Evolutionary conservation across 192 early-diverging fungal genomes (phyloP).

Genomic region (Phycomyces blakesleeanus): DNA sequence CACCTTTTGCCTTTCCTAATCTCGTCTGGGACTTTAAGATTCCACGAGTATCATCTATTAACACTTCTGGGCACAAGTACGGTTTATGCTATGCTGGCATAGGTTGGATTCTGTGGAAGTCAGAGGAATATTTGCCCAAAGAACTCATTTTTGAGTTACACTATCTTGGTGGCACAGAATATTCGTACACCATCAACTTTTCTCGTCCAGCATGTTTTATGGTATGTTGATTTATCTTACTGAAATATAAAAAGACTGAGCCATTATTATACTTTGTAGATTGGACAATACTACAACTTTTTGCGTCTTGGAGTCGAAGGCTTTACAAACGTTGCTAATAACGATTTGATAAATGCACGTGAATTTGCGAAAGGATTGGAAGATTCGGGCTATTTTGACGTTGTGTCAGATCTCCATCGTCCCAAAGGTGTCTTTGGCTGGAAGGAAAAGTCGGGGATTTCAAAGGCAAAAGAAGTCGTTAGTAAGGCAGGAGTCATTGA

Average conservation of each 20-base stretch:
- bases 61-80: slow-evolving; percentile 71
- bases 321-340: slow-evolving; percentile 57
- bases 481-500: slow-evolving; percentile 18
- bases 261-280: slow-evolving; percentile 15
- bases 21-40: slow-evolving; percentile 63
- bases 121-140: slow-evolving; percentile 50
- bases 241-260: neutral
- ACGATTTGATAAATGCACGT: slow-evolving; percentile 53
- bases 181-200: slow-evolving; percentile 77
- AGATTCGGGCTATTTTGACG: slow-evolving; percentile 52
- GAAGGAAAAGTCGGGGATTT: neutral
- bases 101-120: slow-evolving; percentile 67
- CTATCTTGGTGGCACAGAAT: slow-evolving; percentile 59
- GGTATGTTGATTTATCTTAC: slow-evolving; percentile 11
- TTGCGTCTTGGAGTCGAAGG: slow-evolving; percentile 64
- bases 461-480: neutral
- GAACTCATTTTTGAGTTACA: slow-evolving; percentile 64
- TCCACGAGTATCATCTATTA: slow-evolving; percentile 59
- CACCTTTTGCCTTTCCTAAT: slow-evolving; percentile 66
- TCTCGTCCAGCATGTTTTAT: slow-evolving; percentile 68
- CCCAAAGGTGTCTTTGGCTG: slow-evolving; percentile 44
- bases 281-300: slow-evolving; percentile 80
- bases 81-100: slow-evolving; percentile 66
- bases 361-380: slow-evolving; percentile 53
- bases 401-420: slow-evolving; percentile 61